Evolutionary conservation across 495 filamentous ascomycete genomes (phyloP).

Genomic region (Daldinia bambusicola): DNA sequence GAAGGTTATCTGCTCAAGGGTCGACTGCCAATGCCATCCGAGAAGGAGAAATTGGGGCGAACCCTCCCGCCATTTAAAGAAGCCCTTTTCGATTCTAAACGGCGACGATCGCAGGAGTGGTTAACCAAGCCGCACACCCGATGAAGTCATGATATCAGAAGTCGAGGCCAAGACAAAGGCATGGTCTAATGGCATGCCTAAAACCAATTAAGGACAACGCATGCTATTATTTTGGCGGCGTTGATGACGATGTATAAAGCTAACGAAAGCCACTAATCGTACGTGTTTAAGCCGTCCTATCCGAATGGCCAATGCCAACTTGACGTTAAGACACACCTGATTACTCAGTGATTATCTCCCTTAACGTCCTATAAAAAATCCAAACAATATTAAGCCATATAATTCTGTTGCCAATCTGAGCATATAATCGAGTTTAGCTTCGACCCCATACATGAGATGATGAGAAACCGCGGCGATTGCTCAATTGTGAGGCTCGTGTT

Average conservation of each 20-base stretch:
- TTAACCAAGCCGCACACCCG: conserved; percentile 22
- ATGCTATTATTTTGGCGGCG: background rate
- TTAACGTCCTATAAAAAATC: background rate
- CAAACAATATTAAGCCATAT: background rate
- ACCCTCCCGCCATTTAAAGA: conserved; percentile 20
- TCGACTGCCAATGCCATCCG: background rate
- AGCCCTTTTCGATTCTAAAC: background rate
- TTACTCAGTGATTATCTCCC: too few species aligned
- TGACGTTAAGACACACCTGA: too few species aligned
- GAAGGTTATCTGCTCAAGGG: background rate
- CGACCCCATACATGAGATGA: too few species aligned
- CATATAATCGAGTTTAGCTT: too few species aligned
- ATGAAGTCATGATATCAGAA: conserved; percentile 42
- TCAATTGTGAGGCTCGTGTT: conserved; percentile 9
- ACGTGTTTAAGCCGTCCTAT: conserved; percentile 29
- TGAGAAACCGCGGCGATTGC: background rate
- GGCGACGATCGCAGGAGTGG: conserved; percentile 19
- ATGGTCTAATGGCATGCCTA: conserved; percentile 15
- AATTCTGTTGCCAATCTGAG: too few species aligned
- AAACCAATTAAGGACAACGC: conserved; percentile 27
- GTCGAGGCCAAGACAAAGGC: conserved; percentile 24
- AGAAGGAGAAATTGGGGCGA: background rate
- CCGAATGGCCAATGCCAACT: conserved; percentile 23
- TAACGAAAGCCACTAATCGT: conserved; percentile 13
- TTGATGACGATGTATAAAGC: conserved; percentile 28